These are phyloP conservation scores for Pochonia chlamydosporia DNA, from an alignment of 2,329 filamentous ascomycete genomes.

Conservation along the genomic window DNA sequence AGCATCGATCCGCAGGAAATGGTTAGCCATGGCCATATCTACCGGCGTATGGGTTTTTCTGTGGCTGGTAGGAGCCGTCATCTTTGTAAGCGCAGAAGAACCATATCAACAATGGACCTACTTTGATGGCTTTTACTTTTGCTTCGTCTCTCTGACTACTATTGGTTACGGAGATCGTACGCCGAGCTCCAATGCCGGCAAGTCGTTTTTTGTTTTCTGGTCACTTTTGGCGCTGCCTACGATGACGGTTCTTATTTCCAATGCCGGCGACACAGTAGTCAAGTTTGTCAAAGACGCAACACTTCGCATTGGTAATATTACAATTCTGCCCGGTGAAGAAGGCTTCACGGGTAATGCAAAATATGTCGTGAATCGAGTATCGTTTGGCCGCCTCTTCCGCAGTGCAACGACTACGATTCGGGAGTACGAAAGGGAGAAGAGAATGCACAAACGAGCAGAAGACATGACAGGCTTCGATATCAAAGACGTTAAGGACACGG, in stretches of 20 bases:
- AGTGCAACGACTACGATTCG: conserved; percentile 5
- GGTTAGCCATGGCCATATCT: conserved; percentile 67
- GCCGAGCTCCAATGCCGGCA: conserved; percentile 70
- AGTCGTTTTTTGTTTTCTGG: conserved; percentile 92
- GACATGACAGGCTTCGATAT: conserved; percentile 5
- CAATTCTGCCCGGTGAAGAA: conserved; percentile 53
- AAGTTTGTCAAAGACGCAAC: conserved; percentile 51
- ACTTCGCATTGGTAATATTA: conserved; percentile 50
- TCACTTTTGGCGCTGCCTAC: conserved; percentile 78
- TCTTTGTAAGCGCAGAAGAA: conserved; percentile 56
- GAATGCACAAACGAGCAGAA: not conserved
- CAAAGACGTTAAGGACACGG: conserved; percentile 3
- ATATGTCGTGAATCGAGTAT: conserved; percentile 34
- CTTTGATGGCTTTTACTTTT: conserved; percentile 79
- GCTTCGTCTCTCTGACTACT: conserved; percentile 75
- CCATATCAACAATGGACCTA: conserved; percentile 61
- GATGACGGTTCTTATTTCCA: conserved; percentile 79
- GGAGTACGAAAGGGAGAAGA: conserved; percentile 4
- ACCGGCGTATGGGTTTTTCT: conserved; percentile 63
- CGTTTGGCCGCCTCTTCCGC: conserved; percentile 36
- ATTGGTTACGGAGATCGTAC: conserved; percentile 82
- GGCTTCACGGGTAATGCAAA: conserved; percentile 41
- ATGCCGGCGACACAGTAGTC: conserved; percentile 80
- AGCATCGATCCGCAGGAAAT: conserved; percentile 61
- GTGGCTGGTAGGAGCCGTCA: conserved; percentile 73